Evolutionary conservation across 116 monocot genomes (phyloP).

Genomic region (Zostera marina): DNA sequence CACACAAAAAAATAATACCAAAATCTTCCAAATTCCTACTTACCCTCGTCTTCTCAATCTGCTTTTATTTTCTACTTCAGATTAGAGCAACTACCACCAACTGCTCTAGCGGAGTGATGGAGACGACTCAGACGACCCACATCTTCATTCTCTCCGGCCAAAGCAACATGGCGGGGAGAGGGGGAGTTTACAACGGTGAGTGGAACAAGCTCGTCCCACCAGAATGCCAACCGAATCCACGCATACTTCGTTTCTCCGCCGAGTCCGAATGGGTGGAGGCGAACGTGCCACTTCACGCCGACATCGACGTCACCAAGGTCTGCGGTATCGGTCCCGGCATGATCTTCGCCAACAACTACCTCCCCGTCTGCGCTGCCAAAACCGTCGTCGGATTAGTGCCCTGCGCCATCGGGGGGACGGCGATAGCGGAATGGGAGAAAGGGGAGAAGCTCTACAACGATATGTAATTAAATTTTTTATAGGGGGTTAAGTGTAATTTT

Average conservation of each 20-base stretch:
- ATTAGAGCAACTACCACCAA: too few species aligned
- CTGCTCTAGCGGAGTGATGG: too few species aligned
- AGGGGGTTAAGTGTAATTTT: too few species aligned
- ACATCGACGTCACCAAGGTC: constrained; percentile 46
- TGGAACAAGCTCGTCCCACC: constrained; percentile 53
- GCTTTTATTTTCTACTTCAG: too few species aligned
- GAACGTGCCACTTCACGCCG: constrained; percentile 62
- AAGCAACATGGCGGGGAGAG: constrained; percentile 92
- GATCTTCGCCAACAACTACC: constrained; percentile 24
- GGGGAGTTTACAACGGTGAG: constrained; percentile 31
- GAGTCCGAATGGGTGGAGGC: constrained; percentile 34
- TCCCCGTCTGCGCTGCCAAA: not conserved
- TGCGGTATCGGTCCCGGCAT: constrained; percentile 70
- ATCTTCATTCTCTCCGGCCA: constrained; percentile 76
- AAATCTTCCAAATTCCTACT: too few species aligned
- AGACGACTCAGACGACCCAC: not conserved
- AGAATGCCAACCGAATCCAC: constrained; percentile 24
- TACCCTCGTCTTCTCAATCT: too few species aligned
- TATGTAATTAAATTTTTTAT: too few species aligned
- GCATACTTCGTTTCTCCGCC: constrained; percentile 44
- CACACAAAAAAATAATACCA: too few species aligned
- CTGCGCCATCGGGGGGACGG: constrained; percentile 69
- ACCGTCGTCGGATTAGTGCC: constrained; percentile 40
- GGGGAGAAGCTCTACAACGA: constrained; percentile 39
- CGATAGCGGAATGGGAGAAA: constrained; percentile 45